Percentiles rank a stretch among this genome's conserved stretches.
Evolutionary conservation across 768 basidiomycete genomes (phyloP).

Genomic region (Leccinum arenicola): DNA sequence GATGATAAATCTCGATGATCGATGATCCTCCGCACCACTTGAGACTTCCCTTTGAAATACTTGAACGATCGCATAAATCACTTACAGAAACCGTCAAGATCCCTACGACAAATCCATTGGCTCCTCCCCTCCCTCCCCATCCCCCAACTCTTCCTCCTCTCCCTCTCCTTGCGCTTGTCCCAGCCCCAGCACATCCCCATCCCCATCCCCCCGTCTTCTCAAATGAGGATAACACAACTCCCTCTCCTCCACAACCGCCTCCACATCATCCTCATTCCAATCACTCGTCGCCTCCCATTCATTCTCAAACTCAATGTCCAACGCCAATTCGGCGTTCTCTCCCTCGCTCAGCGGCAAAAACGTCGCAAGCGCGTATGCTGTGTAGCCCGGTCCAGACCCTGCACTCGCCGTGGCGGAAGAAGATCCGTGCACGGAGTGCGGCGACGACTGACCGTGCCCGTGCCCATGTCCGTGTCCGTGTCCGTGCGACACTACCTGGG

Average conservation of each 20-base stretch:
- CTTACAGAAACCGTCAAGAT: too few species aligned
- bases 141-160: too few species aligned
- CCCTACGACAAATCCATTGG: slow-evolving; percentile 41
- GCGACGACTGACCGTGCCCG: neutral
- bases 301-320: slow-evolving; percentile 86
- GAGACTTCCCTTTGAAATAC: too few species aligned
- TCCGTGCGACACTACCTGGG: slow-evolving; percentile 33
- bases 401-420: neutral
- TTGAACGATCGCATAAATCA: too few species aligned
- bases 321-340: slow-evolving; percentile 46
- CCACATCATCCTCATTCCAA: slow-evolving; percentile 89
- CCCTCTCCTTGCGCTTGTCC: too few species aligned
- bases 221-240: neutral
- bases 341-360: slow-evolving; percentile 39
- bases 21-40: too few species aligned
- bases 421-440: neutral
- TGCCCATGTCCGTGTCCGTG: slow-evolving; percentile 18
- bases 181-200: slow-evolving; percentile 19
- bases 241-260: slow-evolving; percentile 34
- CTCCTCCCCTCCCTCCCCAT: too few species aligned
- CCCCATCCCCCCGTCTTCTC: slow-evolving; percentile 37
- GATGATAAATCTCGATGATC: too few species aligned
- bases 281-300: slow-evolving; percentile 86
- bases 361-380: slow-evolving; percentile 16
- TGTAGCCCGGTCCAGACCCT: slow-evolving; percentile 6